Evolutionary conservation across 805 yeast species (phyloP).

Genomic region (Suhomyces vadensis): DNA sequence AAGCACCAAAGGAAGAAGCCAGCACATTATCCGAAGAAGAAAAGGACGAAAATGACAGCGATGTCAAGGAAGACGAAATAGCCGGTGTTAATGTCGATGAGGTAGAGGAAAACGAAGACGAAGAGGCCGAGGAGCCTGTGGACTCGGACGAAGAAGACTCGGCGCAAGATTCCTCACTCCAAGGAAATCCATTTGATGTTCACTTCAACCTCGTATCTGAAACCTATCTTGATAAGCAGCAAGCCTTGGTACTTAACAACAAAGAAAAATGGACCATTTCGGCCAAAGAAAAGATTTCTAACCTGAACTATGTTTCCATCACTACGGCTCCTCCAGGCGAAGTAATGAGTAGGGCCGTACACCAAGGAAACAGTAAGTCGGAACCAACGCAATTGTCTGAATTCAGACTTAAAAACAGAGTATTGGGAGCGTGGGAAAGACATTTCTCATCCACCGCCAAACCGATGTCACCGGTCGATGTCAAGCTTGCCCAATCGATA

Average conservation of each 20-base stretch:
- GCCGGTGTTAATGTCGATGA: slow-evolving; percentile 32
- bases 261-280: slow-evolving; percentile 30
- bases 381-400: slow-evolving; percentile 8
- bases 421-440: slow-evolving; percentile 21
- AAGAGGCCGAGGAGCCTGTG: slow-evolving; percentile 23
- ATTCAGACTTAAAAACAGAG: slow-evolving; percentile 28
- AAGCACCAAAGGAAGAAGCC: not conserved
- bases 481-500: slow-evolving; percentile 59
- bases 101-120: slow-evolving; percentile 21
- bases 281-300: slow-evolving; percentile 17
- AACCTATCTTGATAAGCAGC: slow-evolving; percentile 29
- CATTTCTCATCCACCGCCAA: slow-evolving; percentile 17
- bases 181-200: slow-evolving; percentile 68
- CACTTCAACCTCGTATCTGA: slow-evolving; percentile 66
- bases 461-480: slow-evolving; percentile 41
- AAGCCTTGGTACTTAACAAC: slow-evolving; percentile 17
- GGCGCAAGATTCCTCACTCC: slow-evolving; percentile 40
- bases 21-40: slow-evolving; percentile 19
- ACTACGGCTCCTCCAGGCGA: slow-evolving; percentile 37
- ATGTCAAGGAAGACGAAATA: slow-evolving; percentile 10
- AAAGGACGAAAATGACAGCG: slow-evolving; percentile 11
- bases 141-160: slow-evolving; percentile 27
- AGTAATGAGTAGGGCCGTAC: slow-evolving; percentile 13
- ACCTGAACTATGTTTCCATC: slow-evolving; percentile 29
- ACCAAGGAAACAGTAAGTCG: not conserved